phyloP scores from a whole-genome alignment of 1,284 basidiomycete species.

The Pyrrhoderma noxium region DNA sequence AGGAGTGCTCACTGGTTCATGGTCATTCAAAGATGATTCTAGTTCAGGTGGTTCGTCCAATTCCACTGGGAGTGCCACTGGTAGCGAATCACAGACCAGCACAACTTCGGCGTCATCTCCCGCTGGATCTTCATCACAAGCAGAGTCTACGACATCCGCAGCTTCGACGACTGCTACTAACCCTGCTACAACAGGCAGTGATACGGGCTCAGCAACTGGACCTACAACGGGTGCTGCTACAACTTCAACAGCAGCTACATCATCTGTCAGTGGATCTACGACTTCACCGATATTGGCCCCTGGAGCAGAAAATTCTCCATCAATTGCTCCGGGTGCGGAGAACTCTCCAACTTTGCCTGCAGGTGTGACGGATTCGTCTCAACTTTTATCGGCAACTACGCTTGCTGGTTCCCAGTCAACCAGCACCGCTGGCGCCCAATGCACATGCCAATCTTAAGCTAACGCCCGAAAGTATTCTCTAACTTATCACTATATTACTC shows the following conservation, averaged over 20 bases:
- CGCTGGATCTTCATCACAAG: too few relatives aligned
- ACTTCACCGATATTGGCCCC: too few relatives aligned
- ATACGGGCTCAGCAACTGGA: not conserved
- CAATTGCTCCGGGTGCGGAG: slow-evolving; percentile 1
- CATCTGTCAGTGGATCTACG: not conserved
- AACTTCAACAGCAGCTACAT: not conserved
- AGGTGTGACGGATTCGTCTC: not conserved
- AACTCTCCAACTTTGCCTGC: not conserved
- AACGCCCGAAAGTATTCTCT: too few relatives aligned
- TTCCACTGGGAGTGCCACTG: too few relatives aligned
- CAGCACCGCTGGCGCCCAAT: too few relatives aligned
- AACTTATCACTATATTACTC: too few relatives aligned
- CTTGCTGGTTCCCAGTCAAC: too few relatives aligned
- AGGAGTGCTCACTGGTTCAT: slow-evolving; percentile 10
- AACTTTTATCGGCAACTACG: slow-evolving; percentile 1
- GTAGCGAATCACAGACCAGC: too few relatives aligned
- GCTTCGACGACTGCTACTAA: slow-evolving; percentile 20
- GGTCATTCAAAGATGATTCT: slow-evolving; percentile 23
- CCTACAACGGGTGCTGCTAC: not conserved
- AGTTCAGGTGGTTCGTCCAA: too few relatives aligned
- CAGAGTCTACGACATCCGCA: not conserved
- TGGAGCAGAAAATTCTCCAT: not conserved
- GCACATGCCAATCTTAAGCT: too few relatives aligned
- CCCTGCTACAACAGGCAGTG: slow-evolving; percentile 17
- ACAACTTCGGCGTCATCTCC: too few relatives aligned